These are phyloP conservation scores for Teratosphaeria nubilosa DNA, from an alignment of 2,329 filamentous ascomycete species.

Conservation along the genomic window DNA sequence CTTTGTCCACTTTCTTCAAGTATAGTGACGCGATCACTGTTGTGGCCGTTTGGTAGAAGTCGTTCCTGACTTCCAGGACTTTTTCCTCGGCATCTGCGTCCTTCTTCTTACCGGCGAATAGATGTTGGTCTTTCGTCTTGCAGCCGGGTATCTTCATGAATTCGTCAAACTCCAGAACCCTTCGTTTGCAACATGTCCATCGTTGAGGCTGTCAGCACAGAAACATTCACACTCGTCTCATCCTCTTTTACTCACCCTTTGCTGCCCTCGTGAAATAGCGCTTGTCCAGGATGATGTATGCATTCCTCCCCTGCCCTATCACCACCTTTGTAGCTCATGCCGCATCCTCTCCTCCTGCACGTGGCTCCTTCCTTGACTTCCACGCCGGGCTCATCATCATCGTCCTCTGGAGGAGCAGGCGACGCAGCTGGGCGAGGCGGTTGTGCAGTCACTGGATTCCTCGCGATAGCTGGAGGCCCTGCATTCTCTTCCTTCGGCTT, in stretches of 20 bases:
- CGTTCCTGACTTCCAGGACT: conserved; percentile 71
- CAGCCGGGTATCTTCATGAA: conserved; percentile 95
- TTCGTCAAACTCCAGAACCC: conserved; percentile 93
- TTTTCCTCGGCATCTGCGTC: conserved; percentile 57
- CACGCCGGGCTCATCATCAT: conserved; percentile 71
- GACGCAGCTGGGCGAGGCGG: conserved; percentile 29
- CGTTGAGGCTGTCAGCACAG: neutral
- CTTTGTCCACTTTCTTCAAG: conserved; percentile 92
- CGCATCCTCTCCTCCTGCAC: conserved; percentile 72
- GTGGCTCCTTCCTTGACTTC: conserved; percentile 62
- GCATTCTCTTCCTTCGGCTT: conserved; percentile 14
- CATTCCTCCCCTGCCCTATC: conserved; percentile 64
- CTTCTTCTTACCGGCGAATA: conserved; percentile 69
- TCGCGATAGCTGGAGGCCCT: conserved; percentile 17
- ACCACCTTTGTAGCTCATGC: conserved; percentile 52
- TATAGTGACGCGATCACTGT: conserved; percentile 86
- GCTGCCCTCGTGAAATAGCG: conserved; percentile 95
- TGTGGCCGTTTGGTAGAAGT: conserved; percentile 87
- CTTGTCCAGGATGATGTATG: conserved; percentile 76
- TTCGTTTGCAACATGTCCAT: conserved; percentile 91
- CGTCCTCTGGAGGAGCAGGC: conserved; percentile 59
- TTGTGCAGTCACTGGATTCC: conserved; percentile 17
- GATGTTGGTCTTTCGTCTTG: conserved; percentile 66
- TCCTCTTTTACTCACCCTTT: conserved; percentile 53
- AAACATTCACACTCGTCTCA: neutral